Evolutionary conservation across 306 rosid genomes (phyloP).

Genomic region (Senna tora): DNA sequence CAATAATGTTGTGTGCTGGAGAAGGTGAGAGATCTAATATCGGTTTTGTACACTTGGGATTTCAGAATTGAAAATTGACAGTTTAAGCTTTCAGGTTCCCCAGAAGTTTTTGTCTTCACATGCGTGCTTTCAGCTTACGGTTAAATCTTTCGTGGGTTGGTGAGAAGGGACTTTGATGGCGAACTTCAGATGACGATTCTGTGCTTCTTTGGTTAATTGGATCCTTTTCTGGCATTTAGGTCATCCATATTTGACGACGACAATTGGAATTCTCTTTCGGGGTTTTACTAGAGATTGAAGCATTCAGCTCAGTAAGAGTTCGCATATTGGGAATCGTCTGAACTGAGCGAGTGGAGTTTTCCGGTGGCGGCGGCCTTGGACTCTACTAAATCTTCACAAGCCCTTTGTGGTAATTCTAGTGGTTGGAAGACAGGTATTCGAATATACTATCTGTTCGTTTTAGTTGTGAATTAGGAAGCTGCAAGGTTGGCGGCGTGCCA

Average conservation of each 20-base stretch:
- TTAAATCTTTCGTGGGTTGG: conserved; percentile 33
- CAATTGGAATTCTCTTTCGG: conserved; percentile 30
- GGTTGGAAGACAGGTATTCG: conserved; percentile 4
- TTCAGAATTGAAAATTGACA: conserved; percentile 23
- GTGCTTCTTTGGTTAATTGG: conserved; percentile 31
- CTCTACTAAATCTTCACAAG: conserved; percentile 25
- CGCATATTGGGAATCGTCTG: conserved; percentile 5
- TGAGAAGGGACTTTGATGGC: not conserved
- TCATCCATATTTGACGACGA: not conserved
- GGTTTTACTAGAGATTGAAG: conserved; percentile 27
- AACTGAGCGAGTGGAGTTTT: conserved; percentile 11
- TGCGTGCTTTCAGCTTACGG: conserved; percentile 43
- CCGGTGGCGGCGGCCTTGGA: conserved; percentile 39
- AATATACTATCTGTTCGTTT: conserved; percentile 21
- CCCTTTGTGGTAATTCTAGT: conserved; percentile 11
- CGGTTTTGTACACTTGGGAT: conserved; percentile 17
- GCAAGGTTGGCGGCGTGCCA: not conserved
- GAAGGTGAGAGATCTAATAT: conserved; percentile 47
- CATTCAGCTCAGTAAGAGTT: conserved; percentile 34
- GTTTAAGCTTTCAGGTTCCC: conserved; percentile 31
- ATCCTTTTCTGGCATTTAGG: conserved; percentile 34
- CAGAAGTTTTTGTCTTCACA: conserved; percentile 28
- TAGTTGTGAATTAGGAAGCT: conserved; percentile 24
- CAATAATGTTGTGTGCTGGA: conserved; percentile 25
- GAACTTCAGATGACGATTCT: conserved; percentile 22